Conservation (phyloP, 2,329 filamentous ascomycete genomes). For the Curvularia verruculosa region DNA sequence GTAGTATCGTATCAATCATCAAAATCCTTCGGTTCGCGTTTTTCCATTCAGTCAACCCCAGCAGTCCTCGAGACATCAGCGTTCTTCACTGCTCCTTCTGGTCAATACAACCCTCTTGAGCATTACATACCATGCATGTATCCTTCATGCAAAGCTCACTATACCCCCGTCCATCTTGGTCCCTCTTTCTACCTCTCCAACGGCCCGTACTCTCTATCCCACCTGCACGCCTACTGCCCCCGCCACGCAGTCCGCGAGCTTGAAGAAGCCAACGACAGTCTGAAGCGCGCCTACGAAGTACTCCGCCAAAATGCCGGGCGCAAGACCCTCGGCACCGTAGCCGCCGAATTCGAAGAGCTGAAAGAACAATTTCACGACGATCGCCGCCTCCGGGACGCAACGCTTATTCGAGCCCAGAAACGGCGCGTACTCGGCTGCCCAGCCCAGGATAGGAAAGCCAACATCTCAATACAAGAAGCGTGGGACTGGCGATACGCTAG, state of each 20-base stretch:
- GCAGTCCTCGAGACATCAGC: conserved; percentile 14
- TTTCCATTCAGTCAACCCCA: conserved; percentile 28
- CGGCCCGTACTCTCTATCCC: conserved; percentile 34
- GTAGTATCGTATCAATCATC: conserved; percentile 32
- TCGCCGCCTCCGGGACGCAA: conserved; percentile 15
- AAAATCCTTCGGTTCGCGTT: conserved; percentile 5
- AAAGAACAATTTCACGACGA: conserved; percentile 25
- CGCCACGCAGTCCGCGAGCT: conserved; percentile 38
- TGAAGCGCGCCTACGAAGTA: conserved; percentile 35
- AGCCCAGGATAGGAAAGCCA: neutral
- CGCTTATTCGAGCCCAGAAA: conserved; percentile 19
- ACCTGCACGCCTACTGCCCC: conserved; percentile 37
- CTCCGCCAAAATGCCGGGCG: conserved; percentile 44
- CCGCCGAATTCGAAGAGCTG: conserved; percentile 37
- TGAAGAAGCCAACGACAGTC: conserved; percentile 29
- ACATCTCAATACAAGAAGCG: conserved; percentile 4
- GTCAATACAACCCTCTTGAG: conserved; percentile 39
- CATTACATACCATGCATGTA: conserved; percentile 42
- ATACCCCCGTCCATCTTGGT: conserved; percentile 30
- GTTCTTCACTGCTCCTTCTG: conserved; percentile 10
- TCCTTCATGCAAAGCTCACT: conserved; percentile 33
- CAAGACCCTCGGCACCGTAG: conserved; percentile 38
- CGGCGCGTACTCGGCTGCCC: conserved; percentile 21
- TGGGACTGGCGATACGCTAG: conserved; percentile 39
- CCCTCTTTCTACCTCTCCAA: conserved; percentile 39